Evolutionary conservation across 345 rosid genomes (phyloP).

Genomic region (Zanthoxylum bungeanum): DNA sequence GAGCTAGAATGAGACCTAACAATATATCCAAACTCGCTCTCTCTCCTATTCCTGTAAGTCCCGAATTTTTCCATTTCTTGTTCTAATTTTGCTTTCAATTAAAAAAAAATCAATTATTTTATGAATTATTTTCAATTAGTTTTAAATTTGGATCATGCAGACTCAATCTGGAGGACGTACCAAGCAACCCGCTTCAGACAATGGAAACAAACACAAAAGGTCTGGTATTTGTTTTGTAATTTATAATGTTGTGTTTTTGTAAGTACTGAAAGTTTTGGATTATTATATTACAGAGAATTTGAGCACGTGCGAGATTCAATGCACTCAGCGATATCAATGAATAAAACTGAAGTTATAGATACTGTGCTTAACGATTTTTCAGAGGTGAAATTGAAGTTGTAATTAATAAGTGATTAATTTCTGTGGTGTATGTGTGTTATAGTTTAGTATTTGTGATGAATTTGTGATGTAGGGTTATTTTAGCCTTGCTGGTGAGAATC

Average conservation of each 20-base stretch:
- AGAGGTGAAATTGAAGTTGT: constrained; percentile 42
- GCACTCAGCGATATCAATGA: constrained; percentile 75
- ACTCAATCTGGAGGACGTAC: constrained; percentile 21
- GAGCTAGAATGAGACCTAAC: constrained; percentile 66
- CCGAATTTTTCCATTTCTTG: background rate
- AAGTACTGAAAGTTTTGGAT: too few species aligned
- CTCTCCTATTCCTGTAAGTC: constrained; percentile 54
- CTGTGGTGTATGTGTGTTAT: background rate
- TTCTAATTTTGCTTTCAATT: background rate
- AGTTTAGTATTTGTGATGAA: constrained; percentile 11
- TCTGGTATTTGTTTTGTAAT: background rate
- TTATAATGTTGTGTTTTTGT: constrained; percentile 19
- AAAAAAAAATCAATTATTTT: background rate
- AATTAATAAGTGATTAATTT: background rate
- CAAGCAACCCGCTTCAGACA: constrained; percentile 8
- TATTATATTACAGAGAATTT: constrained; percentile 37
- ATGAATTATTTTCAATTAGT: too few species aligned
- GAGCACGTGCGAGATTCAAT: constrained; percentile 67
- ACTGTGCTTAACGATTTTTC: constrained; percentile 68
- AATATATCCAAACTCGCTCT: constrained; percentile 39
- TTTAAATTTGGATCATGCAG: constrained; percentile 16
- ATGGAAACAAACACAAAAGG: constrained; percentile 30
- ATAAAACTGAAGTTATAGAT: constrained; percentile 71
- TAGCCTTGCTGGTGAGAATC: constrained; percentile 57
- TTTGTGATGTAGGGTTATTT: constrained; percentile 58